Percentiles rank a stretch among this genome's conserved stretches.
Evolutionary conservation across 371 early-diverging fungal species (phyloP).

Genomic region (Basidiobolus meristosporus): DNA sequence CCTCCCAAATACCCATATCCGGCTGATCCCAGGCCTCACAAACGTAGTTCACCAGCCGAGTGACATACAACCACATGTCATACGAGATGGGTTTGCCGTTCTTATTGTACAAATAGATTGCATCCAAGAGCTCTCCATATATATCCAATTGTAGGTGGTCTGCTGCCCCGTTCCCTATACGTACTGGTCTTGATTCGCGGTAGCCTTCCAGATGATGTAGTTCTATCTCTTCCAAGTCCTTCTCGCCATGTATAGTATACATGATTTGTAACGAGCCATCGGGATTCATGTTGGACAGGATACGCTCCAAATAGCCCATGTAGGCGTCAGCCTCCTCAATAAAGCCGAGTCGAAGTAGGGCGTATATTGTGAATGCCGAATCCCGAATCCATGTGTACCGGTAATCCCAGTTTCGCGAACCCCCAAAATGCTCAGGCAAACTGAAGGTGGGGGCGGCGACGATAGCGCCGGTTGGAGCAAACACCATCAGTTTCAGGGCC

Average conservation of each 20-base stretch:
- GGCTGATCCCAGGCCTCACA: conserved; percentile 32
- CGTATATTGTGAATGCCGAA: conserved; percentile 65
- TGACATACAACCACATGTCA: conserved; percentile 50
- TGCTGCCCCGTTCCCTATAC: conserved; percentile 65
- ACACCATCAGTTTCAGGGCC: conserved; percentile 54
- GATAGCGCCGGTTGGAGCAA: conserved; percentile 64
- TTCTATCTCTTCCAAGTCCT: conserved; percentile 32
- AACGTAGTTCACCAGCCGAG: conserved; percentile 48
- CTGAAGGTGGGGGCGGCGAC: conserved; percentile 68
- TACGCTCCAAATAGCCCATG: conserved; percentile 40
- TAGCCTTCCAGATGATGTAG: conserved; percentile 59
- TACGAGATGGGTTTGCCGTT: conserved; percentile 52
- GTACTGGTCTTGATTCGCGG: conserved; percentile 49
- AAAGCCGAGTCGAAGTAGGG: conserved; percentile 56
- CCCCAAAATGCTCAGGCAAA: conserved; percentile 63
- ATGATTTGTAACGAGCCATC: conserved; percentile 65
- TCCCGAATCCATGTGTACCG: conserved; percentile 70
- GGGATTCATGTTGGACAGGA: conserved; percentile 39
- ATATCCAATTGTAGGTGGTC: conserved; percentile 64
- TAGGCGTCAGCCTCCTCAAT: conserved; percentile 47
- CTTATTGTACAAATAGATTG: conserved; percentile 69
- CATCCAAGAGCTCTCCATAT: conserved; percentile 66
- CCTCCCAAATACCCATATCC: conserved; percentile 77
- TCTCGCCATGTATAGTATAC: conserved; percentile 60
- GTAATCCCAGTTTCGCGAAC: conserved; percentile 68